Percentiles rank a stretch among this genome's conserved stretches.
phyloP scores from a whole-genome alignment of 1,284 basidiomycete species.

The Papiliotrema flavescens region DNA sequence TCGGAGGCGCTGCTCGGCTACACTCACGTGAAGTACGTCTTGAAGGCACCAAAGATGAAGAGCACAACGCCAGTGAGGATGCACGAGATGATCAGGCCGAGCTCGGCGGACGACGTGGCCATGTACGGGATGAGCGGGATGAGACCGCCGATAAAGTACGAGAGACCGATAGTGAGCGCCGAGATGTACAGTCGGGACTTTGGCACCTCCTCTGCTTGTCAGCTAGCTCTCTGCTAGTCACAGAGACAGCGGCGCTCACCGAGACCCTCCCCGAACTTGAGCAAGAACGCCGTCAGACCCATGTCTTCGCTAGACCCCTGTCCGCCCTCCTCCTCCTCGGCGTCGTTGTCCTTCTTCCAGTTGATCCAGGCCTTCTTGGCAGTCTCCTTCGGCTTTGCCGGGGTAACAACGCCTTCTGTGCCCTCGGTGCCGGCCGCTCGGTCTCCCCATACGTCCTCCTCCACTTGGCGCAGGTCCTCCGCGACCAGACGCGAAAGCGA shows the following conservation, averaged over 20 bases:
- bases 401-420: constrained; percentile 2
- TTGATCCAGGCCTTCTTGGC: not conserved
- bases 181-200: constrained; percentile 68
- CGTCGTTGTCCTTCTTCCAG: not conserved
- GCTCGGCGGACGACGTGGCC: constrained; percentile 59
- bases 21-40: constrained; percentile 69
- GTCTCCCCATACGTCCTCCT: constrained; percentile 48
- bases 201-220: constrained; percentile 70
- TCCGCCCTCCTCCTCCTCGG: constrained; percentile 25
- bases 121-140: constrained; percentile 90
- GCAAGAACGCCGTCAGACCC: constrained; percentile 81
- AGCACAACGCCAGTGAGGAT: constrained; percentile 78
- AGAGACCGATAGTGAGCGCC: constrained; percentile 91
- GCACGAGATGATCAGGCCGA: constrained; percentile 44
- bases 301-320: constrained; percentile 66
- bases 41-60: constrained; percentile 82
- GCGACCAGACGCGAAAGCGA: constrained; percentile 75
- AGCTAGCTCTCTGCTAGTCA: not conserved
- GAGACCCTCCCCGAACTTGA: constrained; percentile 87
- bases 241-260: constrained; percentile 54
- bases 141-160: constrained; percentile 66
- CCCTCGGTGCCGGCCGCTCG: constrained; percentile 14
- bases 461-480: constrained; percentile 64
- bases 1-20: not conserved
- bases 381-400: not conserved